Percentiles rank a stretch among this genome's conserved stretches.
Conservation (phyloP, 2,329 filamentous ascomycete species). For the Epichloe amarillans region DNA sequence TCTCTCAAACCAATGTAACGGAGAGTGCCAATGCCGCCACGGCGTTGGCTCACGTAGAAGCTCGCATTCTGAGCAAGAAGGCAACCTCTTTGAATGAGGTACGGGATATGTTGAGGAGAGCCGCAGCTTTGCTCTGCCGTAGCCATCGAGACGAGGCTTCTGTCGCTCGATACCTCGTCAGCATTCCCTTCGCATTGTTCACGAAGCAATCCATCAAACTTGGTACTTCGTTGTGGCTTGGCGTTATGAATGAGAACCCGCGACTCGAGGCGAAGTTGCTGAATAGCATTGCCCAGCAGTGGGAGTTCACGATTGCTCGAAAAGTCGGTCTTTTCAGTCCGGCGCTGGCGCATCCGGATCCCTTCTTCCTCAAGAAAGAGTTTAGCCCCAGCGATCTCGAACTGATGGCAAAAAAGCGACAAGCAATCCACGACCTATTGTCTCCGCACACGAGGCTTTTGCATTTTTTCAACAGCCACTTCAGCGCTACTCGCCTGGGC, state of each 20-base stretch:
- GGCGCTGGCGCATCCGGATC: constrained; percentile 61
- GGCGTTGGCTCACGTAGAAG: constrained; percentile 60
- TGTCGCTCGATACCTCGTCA: constrained; percentile 76
- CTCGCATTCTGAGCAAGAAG: constrained; percentile 54
- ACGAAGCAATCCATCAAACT: constrained; percentile 92
- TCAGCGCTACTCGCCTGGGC: constrained; percentile 79
- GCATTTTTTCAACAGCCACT: constrained; percentile 88
- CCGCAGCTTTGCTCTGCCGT: constrained; percentile 75
- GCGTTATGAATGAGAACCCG: constrained; percentile 92
- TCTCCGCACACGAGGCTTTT: constrained; percentile 75
- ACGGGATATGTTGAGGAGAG: constrained; percentile 68
- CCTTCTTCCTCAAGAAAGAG: constrained; percentile 83
- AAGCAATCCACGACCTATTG: constrained; percentile 67
- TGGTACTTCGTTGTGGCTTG: constrained; percentile 90
- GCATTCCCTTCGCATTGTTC: constrained; percentile 85
- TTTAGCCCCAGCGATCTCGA: constrained; percentile 83
- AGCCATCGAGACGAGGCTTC: constrained; percentile 61
- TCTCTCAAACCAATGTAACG: constrained; percentile 35
- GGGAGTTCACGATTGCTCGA: constrained; percentile 71
- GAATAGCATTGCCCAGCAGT: constrained; percentile 76
- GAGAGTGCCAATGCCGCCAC: constrained; percentile 47
- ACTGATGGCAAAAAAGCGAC: constrained; percentile 59
- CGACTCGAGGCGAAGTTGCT: constrained; percentile 75
- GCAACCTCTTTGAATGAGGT: constrained; percentile 60
- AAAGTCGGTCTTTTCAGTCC: constrained; percentile 71